phyloP scores from a whole-genome alignment of 2,329 filamentous ascomycete genomes.

The Penicillium aurantiogriseum region DNA sequence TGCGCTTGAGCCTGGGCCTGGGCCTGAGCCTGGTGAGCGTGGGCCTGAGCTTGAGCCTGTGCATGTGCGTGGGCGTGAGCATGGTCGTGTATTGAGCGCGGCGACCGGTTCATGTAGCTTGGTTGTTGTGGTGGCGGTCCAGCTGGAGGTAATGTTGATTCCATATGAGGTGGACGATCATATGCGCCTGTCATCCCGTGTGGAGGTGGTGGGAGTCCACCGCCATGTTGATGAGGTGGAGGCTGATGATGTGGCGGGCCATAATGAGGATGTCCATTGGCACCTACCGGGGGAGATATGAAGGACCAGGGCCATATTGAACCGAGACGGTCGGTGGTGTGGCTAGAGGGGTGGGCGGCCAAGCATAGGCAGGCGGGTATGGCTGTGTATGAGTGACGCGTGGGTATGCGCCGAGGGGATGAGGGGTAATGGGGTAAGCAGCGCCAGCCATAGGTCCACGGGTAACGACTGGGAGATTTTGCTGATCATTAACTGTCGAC shows the following conservation, averaged over 20 bases:
- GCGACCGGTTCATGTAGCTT: constrained; percentile 29
- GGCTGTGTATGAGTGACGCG: constrained; percentile 42
- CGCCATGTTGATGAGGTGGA: constrained; percentile 24
- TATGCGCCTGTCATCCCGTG: constrained; percentile 31
- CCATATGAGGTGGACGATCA: constrained; percentile 37
- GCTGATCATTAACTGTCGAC: constrained; percentile 83
- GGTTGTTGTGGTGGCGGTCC: constrained; percentile 24
- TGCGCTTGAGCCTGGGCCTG: background rate
- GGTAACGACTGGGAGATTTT: constrained; percentile 76
- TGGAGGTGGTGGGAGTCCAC: constrained; percentile 27
- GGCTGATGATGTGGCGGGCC: constrained; percentile 30
- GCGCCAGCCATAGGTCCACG: constrained; percentile 66
- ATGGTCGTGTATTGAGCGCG: constrained; percentile 26
- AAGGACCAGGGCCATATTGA: constrained; percentile 29
- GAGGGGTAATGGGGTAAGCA: constrained; percentile 52
- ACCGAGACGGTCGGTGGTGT: constrained; percentile 43
- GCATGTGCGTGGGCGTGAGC: constrained; percentile 24
- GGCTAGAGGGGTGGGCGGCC: constrained; percentile 46
- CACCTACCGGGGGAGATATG: constrained; percentile 38
- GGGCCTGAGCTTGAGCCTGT: constrained; percentile 16
- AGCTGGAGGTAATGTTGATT: constrained; percentile 29
- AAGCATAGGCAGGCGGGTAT: constrained; percentile 44
- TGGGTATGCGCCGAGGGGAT: constrained; percentile 56
- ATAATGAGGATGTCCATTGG: constrained; percentile 36
- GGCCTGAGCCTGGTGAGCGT: constrained; percentile 8